A percentile compares a stretch with the other conserved stretches of the same genome.
These are phyloP conservation scores for Xylaria sp. DNA, from an alignment of 2,329 filamentous ascomycete species.

Conservation along the genomic window DNA sequence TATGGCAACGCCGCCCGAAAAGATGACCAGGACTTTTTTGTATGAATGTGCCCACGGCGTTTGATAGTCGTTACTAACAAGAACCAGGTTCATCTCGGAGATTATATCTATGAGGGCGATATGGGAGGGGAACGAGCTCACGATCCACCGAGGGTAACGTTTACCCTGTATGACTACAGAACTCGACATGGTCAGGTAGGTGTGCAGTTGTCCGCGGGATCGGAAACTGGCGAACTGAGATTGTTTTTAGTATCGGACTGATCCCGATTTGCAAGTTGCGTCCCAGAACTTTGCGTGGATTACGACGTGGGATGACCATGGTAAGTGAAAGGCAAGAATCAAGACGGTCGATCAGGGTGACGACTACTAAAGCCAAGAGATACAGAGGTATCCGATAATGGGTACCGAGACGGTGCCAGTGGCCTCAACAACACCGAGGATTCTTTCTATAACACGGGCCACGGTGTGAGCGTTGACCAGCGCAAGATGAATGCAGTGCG, in stretches of 20 bases:
- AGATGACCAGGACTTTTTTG: slow-evolving; percentile 42
- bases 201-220: neutral
- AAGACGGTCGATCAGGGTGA: neutral
- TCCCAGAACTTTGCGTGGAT: slow-evolving; percentile 42
- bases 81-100: slow-evolving; percentile 33
- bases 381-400: slow-evolving; percentile 57
- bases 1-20: slow-evolving; percentile 41
- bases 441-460: slow-evolving; percentile 54
- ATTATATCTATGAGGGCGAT: slow-evolving; percentile 61
- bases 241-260: slow-evolving; percentile 35
- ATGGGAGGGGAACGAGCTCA: slow-evolving; percentile 28
- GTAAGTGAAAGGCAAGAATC: slow-evolving; percentile 6
- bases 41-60: slow-evolving; percentile 27
- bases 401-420: slow-evolving; percentile 56
- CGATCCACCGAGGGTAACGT: slow-evolving; percentile 26
- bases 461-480: slow-evolving; percentile 60
- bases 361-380: slow-evolving; percentile 3
- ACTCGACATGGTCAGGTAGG: slow-evolving; percentile 36
- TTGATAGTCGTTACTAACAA: neutral
- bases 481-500: slow-evolving; percentile 69
- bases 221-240: neutral
- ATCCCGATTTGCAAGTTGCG: slow-evolving; percentile 38
- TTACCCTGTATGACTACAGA: slow-evolving; percentile 40
- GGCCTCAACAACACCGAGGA: slow-evolving; percentile 61
- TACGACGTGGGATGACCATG: slow-evolving; percentile 42